Evolutionary conservation across 1,139 yeast species (phyloP).

Genomic region (Scheffersomyces illinoinensis): DNA sequence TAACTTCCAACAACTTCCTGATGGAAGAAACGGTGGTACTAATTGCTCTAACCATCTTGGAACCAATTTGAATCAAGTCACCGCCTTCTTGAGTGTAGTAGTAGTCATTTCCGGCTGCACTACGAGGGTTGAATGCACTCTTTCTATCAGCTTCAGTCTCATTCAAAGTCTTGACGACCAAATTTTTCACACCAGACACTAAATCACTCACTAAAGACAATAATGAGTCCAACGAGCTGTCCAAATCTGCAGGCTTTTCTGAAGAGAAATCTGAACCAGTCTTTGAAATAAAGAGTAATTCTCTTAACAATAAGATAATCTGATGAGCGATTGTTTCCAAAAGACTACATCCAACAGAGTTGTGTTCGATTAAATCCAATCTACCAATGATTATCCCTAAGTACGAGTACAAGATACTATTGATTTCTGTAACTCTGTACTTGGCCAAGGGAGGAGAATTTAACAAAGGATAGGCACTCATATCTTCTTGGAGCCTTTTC

Average conservation of each 20-base stretch:
- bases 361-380: conserved; percentile 72
- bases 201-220: conserved; percentile 64
- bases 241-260: conserved; percentile 48
- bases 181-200: conserved; percentile 61
- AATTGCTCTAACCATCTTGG: conserved; percentile 64
- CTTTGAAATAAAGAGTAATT: conserved; percentile 62
- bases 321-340: conserved; percentile 69
- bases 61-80: conserved; percentile 58
- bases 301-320: conserved; percentile 62
- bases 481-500: conserved; percentile 36
- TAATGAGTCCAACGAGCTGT: conserved; percentile 56
- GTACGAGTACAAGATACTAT: conserved; percentile 67
- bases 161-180: conserved; percentile 56
- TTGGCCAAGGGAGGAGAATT: conserved; percentile 66
- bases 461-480: conserved; percentile 46
- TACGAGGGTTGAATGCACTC: conserved; percentile 5
- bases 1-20: conserved; percentile 43
- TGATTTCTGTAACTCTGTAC: conserved; percentile 72
- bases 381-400: conserved; percentile 73
- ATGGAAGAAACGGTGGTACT: conserved; percentile 49
- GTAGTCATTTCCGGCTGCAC: conserved; percentile 24
- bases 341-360: conserved; percentile 65
- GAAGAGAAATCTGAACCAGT: conserved; percentile 48
- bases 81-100: conserved; percentile 69
- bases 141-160: conserved; percentile 32